phyloP scores from a whole-genome alignment of 2,329 filamentous ascomycete genomes.

The Pseudopyrenochaeta lycopersici region DNA sequence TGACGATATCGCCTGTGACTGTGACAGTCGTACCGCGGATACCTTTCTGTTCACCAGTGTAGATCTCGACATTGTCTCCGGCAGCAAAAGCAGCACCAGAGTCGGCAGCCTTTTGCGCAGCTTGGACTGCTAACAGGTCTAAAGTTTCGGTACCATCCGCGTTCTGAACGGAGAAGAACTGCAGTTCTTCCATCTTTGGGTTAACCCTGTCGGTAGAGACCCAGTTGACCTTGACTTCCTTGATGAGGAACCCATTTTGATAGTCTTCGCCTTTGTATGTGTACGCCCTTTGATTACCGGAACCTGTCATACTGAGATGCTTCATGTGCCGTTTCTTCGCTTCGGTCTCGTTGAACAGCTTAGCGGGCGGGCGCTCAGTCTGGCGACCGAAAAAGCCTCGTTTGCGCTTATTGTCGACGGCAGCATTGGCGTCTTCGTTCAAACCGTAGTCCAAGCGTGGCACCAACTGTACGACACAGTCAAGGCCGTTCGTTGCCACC shows the following conservation, averaged over 20 bases:
- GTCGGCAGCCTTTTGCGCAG: slow-evolving; percentile 85
- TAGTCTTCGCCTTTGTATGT: slow-evolving; percentile 90
- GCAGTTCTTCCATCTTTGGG: slow-evolving; percentile 92
- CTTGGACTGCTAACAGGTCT: slow-evolving; percentile 88
- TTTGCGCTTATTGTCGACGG: slow-evolving; percentile 75
- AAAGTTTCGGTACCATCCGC: slow-evolving; percentile 95
- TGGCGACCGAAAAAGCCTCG: slow-evolving; percentile 61
- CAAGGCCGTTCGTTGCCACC: slow-evolving; percentile 90
- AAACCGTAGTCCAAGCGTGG: slow-evolving; percentile 91
- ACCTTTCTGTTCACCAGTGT: slow-evolving; percentile 92
- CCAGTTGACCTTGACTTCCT: slow-evolving; percentile 89
- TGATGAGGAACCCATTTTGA: slow-evolving; percentile 90
- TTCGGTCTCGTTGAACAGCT: slow-evolving; percentile 91
- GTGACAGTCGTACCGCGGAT: slow-evolving; percentile 85
- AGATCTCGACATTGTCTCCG: slow-evolving; percentile 96
- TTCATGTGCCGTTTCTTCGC: slow-evolving; percentile 86
- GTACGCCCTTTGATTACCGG: slow-evolving; percentile 73
- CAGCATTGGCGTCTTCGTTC: slow-evolving; percentile 76
- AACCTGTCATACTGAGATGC: slow-evolving; percentile 63
- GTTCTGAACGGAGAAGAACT: slow-evolving; percentile 86
- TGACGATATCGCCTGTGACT: slow-evolving; percentile 91
- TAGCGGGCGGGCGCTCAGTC: slow-evolving; percentile 80
- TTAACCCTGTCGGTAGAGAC: slow-evolving; percentile 90
- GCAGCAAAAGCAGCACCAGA: slow-evolving; percentile 85
- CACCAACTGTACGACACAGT: slow-evolving; percentile 86